A percentile compares a stretch with the other conserved stretches of the same genome.
Evolutionary conservation across 768 basidiomycete genomes (phyloP).

Genomic region (Favolaschia claudopus): DNA sequence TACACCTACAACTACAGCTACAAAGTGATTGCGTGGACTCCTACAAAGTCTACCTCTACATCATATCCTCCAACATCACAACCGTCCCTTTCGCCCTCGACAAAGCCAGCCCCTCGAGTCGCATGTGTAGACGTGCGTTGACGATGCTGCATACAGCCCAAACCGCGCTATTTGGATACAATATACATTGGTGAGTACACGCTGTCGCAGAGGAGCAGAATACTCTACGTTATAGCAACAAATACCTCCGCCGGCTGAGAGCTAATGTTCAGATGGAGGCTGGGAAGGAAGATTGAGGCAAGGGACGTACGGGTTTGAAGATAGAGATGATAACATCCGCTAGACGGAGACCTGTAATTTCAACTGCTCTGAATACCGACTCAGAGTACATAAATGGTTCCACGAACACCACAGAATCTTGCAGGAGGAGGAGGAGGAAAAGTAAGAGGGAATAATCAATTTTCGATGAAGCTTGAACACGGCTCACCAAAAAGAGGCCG

Average conservation of each 20-base stretch:
- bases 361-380: background rate
- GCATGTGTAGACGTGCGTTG: conserved; percentile 14
- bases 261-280: background rate
- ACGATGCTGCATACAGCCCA: conserved; percentile 3
- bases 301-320: background rate
- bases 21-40: no score
- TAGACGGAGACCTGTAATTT: conserved; percentile 3
- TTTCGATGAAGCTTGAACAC: background rate
- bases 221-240: background rate
- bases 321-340: background rate
- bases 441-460: background rate
- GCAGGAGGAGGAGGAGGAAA: background rate
- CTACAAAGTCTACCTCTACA: no score
- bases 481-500: conserved; percentile 6
- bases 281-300: no score
- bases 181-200: background rate
- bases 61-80: conserved; percentile 1
- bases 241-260: background rate
- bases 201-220: background rate
- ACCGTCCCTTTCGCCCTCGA: background rate
- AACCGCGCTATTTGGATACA: background rate
- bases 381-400: background rate
- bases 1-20: no score
- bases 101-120: conserved; percentile 2
- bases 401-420: background rate